phyloP scores from a whole-genome alignment of 441 rosid genomes.

The Gossypium laxum region DNA sequence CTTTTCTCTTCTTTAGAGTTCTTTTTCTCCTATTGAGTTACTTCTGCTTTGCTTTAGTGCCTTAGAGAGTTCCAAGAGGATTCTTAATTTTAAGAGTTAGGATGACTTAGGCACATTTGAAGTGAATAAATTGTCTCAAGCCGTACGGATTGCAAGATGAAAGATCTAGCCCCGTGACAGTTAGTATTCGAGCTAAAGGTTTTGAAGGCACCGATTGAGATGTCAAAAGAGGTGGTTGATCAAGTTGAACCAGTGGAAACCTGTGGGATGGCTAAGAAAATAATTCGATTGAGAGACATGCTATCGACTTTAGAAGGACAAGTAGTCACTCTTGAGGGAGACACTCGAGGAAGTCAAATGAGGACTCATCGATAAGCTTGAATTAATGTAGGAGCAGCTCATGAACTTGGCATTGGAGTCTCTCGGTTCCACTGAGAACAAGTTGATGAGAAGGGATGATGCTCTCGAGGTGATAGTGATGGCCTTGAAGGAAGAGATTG shows the following conservation, averaged over 20 bases:
- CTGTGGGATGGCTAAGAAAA: background rate
- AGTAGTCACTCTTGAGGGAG: background rate
- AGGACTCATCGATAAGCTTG: background rate
- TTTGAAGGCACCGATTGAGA: background rate
- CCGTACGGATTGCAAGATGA: background rate
- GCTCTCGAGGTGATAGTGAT: no score
- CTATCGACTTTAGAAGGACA: background rate
- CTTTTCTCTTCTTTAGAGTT: background rate
- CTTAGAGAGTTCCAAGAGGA: background rate
- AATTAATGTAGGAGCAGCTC: background rate
- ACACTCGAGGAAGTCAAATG: background rate
- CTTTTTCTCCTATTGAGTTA: background rate
- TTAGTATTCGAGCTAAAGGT: background rate
- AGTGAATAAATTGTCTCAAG: background rate
- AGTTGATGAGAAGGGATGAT: background rate
- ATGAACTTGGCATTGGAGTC: background rate
- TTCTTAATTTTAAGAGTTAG: background rate
- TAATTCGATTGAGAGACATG: background rate
- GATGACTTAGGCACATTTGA: background rate
- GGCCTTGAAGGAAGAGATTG: background rate
- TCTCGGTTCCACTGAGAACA: no score
- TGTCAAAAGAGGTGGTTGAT: background rate
- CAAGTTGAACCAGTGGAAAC: background rate
- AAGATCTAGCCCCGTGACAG: background rate
- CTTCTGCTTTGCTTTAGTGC: background rate